Evolutionary conservation across 768 basidiomycete genomes (phyloP), one percentile per base, ranked within the genome.

Genomic region (Panellus pusillus): DNA sequence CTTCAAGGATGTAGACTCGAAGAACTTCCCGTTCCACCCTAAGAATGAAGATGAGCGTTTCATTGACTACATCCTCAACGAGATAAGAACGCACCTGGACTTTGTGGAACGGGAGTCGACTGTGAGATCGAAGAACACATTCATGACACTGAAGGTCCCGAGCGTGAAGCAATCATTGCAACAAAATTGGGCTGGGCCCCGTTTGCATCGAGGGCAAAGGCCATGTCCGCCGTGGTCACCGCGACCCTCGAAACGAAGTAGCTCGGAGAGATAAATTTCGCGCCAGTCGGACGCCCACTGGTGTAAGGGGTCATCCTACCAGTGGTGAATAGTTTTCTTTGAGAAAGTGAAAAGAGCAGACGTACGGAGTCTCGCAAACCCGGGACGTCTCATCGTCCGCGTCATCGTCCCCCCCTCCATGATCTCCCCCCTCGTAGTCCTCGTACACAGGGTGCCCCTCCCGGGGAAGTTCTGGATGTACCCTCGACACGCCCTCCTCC

Each of bases 1-100:
- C 27, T 66, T 69, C 13, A 72, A 47, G 0, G 51, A 42, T 1
- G 43, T 40, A 0, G 44, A 41, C 18, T 60, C 53, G 45, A 66
- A 67, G 38, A 44, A 42, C 3, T 8, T 3, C 3, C 59, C 56
- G 12, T 29, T 57, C 63, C 63, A 62, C 0, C 5, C 63, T 61
- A 72, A 51, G 6, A 69, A 32, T 1, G 4, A 7, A 19, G 2
- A 3, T 41, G 14, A 18, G 42, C 24, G 3, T 2, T 6, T 24
- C 9, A 14, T 27, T 5, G 7, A 7, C 17, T 8, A 8, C 2
- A 7, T 3, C 9, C 1, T 3, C 35, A 47, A 47, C 12, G 40
- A 17, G 3, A 36, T 12, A 18, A 36, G 14, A 36, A 36, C 44
- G 18, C n/a, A 55, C 54, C 44, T 55, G 28, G 14, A 50, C 36